These are phyloP conservation scores for Conoideocrella luteorostrata DNA, from an alignment of 2,329 filamentous ascomycete genomes.

Conservation along the genomic window DNA sequence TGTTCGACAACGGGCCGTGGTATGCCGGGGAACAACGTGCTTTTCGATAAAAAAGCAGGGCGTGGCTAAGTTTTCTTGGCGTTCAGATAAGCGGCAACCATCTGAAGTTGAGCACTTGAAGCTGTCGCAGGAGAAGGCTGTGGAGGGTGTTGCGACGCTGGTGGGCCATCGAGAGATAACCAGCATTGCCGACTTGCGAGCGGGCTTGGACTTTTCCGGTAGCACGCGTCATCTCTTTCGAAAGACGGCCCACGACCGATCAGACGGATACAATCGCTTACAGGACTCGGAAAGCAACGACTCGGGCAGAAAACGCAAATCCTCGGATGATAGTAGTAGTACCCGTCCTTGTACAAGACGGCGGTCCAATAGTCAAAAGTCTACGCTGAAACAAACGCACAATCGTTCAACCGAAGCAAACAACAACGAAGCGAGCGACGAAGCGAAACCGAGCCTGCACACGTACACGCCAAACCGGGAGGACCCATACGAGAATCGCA, in stretches of 20 bases:
- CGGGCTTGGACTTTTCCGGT: constrained; percentile 10
- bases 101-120: constrained; percentile 14
- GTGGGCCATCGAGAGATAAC: constrained; percentile 12
- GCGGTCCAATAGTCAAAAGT: constrained; percentile 9
- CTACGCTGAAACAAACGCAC: too few species aligned
- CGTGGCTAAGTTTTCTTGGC: constrained; percentile 15
- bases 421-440: not conserved
- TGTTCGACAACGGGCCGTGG: constrained; percentile 9
- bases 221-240: not conserved
- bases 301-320: constrained; percentile 7
- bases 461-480: constrained; percentile 5
- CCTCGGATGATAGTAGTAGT: constrained; percentile 4
- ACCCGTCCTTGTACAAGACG: constrained; percentile 9
- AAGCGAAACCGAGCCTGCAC: constrained; percentile 10
- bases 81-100: constrained; percentile 1
- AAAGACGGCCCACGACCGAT: not conserved
- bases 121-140: constrained; percentile 9
- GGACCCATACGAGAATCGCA: constrained; percentile 11
- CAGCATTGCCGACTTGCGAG: constrained; percentile 11
- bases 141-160: constrained; percentile 12
- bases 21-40: constrained; percentile 15
- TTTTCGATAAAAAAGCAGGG: constrained; percentile 5
- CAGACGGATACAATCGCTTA: not conserved
- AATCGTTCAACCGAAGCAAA: not conserved
- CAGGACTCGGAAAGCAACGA: not conserved